These are phyloP conservation scores for Atractiella rhizophila DNA, from an alignment of 768 basidiomycete genomes.

Conservation along the genomic window DNA sequence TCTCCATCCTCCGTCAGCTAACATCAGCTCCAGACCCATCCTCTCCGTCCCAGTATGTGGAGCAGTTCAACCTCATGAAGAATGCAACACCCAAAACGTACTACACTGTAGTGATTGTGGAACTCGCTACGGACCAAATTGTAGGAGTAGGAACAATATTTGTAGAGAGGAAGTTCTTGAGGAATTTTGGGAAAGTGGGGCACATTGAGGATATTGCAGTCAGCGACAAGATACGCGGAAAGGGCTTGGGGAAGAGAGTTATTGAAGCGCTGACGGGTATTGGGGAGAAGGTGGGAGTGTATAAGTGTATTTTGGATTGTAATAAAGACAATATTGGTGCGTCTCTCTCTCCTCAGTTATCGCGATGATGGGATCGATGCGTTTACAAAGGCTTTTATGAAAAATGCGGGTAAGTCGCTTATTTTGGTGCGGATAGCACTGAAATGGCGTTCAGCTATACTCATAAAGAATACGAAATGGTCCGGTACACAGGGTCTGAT, in stretches of 20 bases:
- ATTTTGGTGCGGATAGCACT: background rate
- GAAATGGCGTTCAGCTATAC: background rate
- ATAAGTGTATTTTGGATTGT: slow-evolving; percentile 96
- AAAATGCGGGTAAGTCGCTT: slow-evolving; percentile 51
- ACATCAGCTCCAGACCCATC: slow-evolving; percentile 44
- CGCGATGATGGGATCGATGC: background rate
- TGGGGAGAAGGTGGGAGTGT: slow-evolving; percentile 53
- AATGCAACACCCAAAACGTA: slow-evolving; percentile 33
- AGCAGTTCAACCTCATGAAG: slow-evolving; percentile 19
- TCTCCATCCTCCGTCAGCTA: slow-evolving; percentile 50
- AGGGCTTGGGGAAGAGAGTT: slow-evolving; percentile 63
- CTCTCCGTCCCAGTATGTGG: slow-evolving; percentile 37
- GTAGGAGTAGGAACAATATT: slow-evolving; percentile 63
- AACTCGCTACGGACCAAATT: slow-evolving; percentile 41
- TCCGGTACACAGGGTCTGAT: too few relatives aligned
- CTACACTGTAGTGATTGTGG: slow-evolving; percentile 60
- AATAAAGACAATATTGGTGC: slow-evolving; percentile 68
- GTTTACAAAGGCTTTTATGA: slow-evolving; percentile 57
- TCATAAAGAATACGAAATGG: background rate
- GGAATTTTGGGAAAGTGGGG: slow-evolving; percentile 59
- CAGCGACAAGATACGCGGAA: slow-evolving; percentile 61
- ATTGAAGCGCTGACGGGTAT: slow-evolving; percentile 65
- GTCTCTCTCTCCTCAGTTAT: slow-evolving; percentile 19
- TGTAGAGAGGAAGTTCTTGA: slow-evolving; percentile 81
- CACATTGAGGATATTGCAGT: slow-evolving; percentile 98